phyloP scores from a whole-genome alignment of 2,329 filamentous ascomycete species.

The Talaromyces amestolkiae region DNA sequence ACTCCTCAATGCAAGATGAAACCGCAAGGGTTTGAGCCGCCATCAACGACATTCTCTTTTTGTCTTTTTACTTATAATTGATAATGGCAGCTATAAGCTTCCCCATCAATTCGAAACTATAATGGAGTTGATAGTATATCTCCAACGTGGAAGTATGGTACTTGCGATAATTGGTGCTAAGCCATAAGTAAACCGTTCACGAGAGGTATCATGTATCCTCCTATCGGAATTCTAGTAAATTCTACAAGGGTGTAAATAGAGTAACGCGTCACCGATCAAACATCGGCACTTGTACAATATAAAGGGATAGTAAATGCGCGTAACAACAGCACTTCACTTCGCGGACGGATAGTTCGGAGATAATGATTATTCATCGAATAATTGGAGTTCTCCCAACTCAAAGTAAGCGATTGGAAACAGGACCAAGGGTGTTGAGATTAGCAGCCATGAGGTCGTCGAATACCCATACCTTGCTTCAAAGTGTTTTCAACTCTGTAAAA shows the following conservation, averaged over 20 bases:
- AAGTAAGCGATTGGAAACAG: neutral
- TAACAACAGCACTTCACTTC: neutral
- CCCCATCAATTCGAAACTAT: slow-evolving; percentile 1
- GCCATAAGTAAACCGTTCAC: neutral
- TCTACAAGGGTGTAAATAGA: neutral
- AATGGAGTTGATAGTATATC: neutral
- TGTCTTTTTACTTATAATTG: neutral
- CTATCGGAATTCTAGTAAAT: neutral
- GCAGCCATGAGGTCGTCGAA: neutral
- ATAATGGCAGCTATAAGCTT: neutral
- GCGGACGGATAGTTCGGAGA: neutral
- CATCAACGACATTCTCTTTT: neutral
- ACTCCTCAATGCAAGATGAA: slow-evolving; percentile 6
- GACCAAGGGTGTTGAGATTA: neutral
- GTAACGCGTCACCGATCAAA: neutral
- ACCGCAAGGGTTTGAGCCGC: slow-evolving; percentile 12
- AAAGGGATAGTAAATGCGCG: neutral
- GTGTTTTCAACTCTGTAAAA: neutral
- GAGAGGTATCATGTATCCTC: neutral
- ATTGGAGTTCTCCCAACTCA: neutral
- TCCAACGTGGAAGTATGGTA: neutral
- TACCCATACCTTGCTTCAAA: neutral
- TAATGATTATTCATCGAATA: neutral
- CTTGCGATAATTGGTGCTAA: neutral
- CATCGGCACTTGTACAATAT: neutral